phyloP scores from a whole-genome alignment of 192 early-diverging fungal species.

The Gonapodya prolifera region DNA sequence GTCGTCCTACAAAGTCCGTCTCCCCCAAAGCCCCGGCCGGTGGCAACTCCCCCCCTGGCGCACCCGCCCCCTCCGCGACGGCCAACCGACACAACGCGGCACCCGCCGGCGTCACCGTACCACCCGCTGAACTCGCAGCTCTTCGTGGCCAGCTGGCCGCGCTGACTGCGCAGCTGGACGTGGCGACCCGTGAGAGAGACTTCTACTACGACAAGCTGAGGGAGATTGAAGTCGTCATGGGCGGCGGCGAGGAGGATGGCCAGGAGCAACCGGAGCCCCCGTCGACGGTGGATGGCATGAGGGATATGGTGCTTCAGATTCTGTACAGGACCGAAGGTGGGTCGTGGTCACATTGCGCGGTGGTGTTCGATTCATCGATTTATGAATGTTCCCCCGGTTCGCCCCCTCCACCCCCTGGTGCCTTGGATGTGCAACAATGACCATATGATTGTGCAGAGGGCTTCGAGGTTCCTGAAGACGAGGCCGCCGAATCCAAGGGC shows the following conservation, averaged over 20 bases:
- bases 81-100: background rate
- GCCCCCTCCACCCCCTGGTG: background rate
- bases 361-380: background rate
- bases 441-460: no score
- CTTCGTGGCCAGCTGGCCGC: conserved; percentile 31
- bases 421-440: background rate
- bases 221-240: conserved; percentile 87
- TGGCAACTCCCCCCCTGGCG: conserved; percentile 8
- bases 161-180: conserved; percentile 73
- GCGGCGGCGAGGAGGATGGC: conserved; percentile 38
- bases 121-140: conserved; percentile 11
- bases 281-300: conserved; percentile 31
- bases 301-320: conserved; percentile 71
- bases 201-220: conserved; percentile 93
- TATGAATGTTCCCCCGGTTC: background rate
- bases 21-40: conserved; percentile 21
- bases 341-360: background rate
- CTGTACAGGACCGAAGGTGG: conserved; percentile 78
- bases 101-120: conserved; percentile 2
- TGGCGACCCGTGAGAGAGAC: conserved; percentile 90
- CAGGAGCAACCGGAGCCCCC: conserved; percentile 35
- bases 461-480: background rate
- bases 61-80: conserved; percentile 12
- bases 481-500: background rate
- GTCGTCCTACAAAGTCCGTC: background rate